These are phyloP conservation scores for Colletotrichum chrysophilum DNA, from an alignment of 2,329 filamentous ascomycete genomes.

Conservation along the genomic window DNA sequence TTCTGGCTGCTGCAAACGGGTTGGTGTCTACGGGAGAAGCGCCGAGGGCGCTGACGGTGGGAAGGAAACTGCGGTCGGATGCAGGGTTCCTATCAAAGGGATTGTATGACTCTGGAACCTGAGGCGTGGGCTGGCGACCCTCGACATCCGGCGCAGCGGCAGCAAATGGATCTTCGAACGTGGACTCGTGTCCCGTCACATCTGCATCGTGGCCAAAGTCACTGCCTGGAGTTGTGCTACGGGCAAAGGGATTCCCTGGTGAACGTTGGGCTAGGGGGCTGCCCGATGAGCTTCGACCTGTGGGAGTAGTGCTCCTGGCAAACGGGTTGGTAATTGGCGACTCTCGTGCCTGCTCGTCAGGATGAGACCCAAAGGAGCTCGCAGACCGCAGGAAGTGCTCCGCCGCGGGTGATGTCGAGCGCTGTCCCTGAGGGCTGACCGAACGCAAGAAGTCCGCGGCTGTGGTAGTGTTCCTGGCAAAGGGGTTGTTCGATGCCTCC, in stretches of 20 bases:
- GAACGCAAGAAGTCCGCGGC: constrained; percentile 10
- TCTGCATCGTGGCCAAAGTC: neutral
- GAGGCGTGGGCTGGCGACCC: constrained; percentile 5
- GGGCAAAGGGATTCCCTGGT: neutral
- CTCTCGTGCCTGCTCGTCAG: neutral
- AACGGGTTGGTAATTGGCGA: neutral
- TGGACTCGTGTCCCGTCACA: neutral
- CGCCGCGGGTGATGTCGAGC: neutral
- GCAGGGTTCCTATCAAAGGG: neutral
- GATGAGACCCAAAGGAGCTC: neutral
- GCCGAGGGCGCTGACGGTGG: neutral
- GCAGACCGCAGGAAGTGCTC: neutral
- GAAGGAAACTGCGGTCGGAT: neutral
- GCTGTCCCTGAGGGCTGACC: neutral
- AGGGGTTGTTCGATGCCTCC: neutral
- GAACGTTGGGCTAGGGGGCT: neutral
- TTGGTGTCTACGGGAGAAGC: neutral
- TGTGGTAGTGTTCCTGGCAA: neutral
- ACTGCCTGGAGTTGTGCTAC: neutral
- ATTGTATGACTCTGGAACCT: neutral
- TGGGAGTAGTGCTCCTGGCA: neutral
- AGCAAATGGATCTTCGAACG: neutral
- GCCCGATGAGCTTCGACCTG: neutral
- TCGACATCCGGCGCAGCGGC: neutral
- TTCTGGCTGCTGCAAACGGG: neutral